A percentile compares a stretch with the other conserved stretches of the same genome.
These are phyloP conservation scores for Penicillium taxi DNA, from an alignment of 495 filamentous ascomycete species.

Conservation along the genomic window DNA sequence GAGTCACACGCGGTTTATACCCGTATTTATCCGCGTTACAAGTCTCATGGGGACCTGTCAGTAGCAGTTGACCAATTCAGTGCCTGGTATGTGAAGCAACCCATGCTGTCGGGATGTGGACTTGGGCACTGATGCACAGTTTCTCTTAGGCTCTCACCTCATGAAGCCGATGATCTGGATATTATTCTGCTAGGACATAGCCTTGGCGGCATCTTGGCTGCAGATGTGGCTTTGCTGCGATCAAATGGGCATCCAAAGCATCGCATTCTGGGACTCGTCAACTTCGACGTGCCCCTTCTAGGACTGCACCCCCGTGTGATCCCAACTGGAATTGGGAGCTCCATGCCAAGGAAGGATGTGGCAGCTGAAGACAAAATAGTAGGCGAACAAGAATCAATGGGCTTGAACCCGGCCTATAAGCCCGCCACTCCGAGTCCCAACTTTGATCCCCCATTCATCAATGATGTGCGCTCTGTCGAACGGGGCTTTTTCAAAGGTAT, in stretches of 20 bases:
- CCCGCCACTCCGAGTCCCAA: constrained; percentile 28
- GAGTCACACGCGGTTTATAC: constrained; percentile 77
- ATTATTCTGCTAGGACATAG: constrained; percentile 81
- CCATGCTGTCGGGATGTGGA: neutral
- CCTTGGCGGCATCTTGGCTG: constrained; percentile 78
- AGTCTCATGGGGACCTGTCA: constrained; percentile 65
- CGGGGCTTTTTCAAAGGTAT: constrained; percentile 59
- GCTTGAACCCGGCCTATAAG: constrained; percentile 14
- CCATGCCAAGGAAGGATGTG: constrained; percentile 53
- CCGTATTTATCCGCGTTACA: constrained; percentile 88
- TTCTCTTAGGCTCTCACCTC: constrained; percentile 56
- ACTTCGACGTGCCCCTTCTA: constrained; percentile 78
- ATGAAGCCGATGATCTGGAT: constrained; percentile 68
- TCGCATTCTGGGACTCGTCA: constrained; percentile 73
- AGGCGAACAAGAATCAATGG: constrained; percentile 16
- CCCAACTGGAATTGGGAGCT: constrained; percentile 64
- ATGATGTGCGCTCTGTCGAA: constrained; percentile 58
- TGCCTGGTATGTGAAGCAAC: constrained; percentile 49
- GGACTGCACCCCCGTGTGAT: constrained; percentile 88
- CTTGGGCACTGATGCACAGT: constrained; percentile 6
- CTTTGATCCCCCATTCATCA: constrained; percentile 64
- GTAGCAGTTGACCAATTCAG: constrained; percentile 76
- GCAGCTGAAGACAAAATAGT: constrained; percentile 22
- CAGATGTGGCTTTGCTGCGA: constrained; percentile 66
- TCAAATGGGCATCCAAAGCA: constrained; percentile 37